Percentiles rank a stretch among this genome's conserved stretches.
Evolutionary conservation across 2,329 filamentous ascomycete genomes (phyloP).

Genomic region (Hymenoscyphus infarciens): DNA sequence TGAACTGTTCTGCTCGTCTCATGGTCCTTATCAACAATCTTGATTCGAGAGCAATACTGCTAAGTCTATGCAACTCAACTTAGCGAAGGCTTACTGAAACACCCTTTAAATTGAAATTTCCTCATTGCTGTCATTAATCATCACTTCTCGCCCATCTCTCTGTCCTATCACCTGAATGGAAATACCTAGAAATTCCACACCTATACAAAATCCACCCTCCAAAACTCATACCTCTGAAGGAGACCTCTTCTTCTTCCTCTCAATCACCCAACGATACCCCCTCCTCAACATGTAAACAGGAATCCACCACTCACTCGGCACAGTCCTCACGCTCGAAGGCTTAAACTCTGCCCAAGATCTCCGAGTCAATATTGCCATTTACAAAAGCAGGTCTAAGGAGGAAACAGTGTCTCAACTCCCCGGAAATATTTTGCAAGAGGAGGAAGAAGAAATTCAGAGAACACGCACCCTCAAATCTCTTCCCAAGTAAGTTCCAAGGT

Average conservation of each 20-base stretch:
- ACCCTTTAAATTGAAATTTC: no score
- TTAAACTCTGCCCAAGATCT: not conserved
- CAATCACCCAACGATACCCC: not conserved
- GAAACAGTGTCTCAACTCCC: no score
- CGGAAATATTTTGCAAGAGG: no score
- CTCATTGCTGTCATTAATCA: not conserved
- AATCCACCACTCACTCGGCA: conserved; percentile 6
- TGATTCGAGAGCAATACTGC: no score
- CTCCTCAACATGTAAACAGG: not conserved
- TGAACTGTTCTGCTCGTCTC: not conserved
- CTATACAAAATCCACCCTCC: not conserved
- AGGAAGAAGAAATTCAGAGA: no score
- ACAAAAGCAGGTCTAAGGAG: no score
- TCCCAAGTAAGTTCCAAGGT: not conserved
- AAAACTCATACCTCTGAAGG: not conserved
- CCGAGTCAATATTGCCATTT: no score
- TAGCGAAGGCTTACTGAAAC: no score
- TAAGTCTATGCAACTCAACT: no score
- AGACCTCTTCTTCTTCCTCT: not conserved
- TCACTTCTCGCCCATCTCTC: not conserved
- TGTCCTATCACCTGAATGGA: not conserved
- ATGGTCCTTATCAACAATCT: no score
- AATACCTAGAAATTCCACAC: not conserved
- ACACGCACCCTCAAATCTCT: not conserved
- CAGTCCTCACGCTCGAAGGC: not conserved